phyloP scores from a whole-genome alignment of 768 basidiomycete genomes.

The Crepidotus variabilis region DNA sequence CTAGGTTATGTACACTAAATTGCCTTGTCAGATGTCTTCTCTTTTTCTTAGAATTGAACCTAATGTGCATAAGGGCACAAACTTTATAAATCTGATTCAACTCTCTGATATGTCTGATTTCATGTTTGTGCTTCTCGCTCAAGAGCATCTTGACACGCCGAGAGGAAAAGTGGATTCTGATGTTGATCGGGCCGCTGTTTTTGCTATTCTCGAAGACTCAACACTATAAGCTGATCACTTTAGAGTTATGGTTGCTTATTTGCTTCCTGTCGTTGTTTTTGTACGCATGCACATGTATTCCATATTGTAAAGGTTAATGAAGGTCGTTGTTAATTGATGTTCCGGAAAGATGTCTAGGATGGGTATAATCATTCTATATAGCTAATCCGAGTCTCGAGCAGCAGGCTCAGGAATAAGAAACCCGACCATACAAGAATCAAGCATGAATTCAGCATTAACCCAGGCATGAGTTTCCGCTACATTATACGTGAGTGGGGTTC shows the following conservation, averaged over 20 bases:
- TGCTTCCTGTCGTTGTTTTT: not conserved
- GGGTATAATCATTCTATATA: not conserved
- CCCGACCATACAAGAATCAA: slow-evolving; percentile 90
- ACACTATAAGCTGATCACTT: not conserved
- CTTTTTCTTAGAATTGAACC: slow-evolving; percentile 27
- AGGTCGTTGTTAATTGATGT: no score
- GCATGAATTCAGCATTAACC: slow-evolving; percentile 96
- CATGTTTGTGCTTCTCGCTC: slow-evolving; percentile 41
- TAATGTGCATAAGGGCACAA: slow-evolving; percentile 37
- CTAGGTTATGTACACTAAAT: not conserved
- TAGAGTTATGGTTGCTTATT: not conserved
- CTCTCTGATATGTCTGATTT: slow-evolving; percentile 36
- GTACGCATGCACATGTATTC: not conserved
- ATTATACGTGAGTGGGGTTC: not conserved
- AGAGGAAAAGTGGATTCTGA: slow-evolving; percentile 1
- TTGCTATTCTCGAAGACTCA: not conserved
- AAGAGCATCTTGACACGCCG: slow-evolving; percentile 5
- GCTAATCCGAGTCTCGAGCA: slow-evolving; percentile 9
- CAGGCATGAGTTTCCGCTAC: slow-evolving; percentile 89
- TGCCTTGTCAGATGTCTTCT: not conserved
- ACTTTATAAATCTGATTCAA: slow-evolving; percentile 49
- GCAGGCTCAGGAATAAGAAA: slow-evolving; percentile 75
- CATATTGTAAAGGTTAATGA: no score
- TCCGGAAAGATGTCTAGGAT: no score
- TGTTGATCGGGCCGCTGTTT: not conserved